These are phyloP conservation scores for Symbiodinium natans DNA, from an alignment of 73 alveolate genomes.

Conservation along the genomic window DNA sequence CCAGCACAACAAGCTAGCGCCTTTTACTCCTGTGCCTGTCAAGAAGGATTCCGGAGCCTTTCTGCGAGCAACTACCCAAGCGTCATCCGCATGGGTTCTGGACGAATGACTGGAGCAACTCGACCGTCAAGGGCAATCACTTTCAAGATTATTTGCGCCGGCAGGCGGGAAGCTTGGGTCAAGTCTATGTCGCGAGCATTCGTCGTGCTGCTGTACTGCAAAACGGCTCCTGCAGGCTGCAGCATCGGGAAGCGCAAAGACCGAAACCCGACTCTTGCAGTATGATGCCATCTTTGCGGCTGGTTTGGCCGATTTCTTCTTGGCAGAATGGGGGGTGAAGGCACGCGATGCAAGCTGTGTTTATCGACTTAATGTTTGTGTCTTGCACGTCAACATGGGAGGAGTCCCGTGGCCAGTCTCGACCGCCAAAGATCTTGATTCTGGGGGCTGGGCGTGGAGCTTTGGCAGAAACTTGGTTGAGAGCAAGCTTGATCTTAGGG, in stretches of 20 bases:
- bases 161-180: neutral
- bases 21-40: neutral
- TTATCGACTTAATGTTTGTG: neutral
- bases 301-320: slow-evolving; percentile 57
- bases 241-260: slow-evolving; percentile 31
- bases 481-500: neutral
- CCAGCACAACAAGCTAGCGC: too few species aligned
- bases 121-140: neutral
- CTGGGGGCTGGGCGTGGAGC: slow-evolving; percentile 87
- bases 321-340: slow-evolving; percentile 56
- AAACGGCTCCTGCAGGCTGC: neutral
- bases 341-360: neutral
- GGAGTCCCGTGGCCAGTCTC: neutral
- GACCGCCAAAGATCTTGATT: slow-evolving; percentile 29
- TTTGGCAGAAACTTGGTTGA: neutral
- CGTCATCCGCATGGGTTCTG: slow-evolving; percentile 69
- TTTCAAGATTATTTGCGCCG: neutral
- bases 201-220: neutral
- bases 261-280: slow-evolving; percentile 41
- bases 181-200: too few species aligned
- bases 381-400: neutral
- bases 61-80: slow-evolving; percentile 17
- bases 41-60: slow-evolving; percentile 35
- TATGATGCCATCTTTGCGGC: slow-evolving; percentile 62
- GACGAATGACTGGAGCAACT: slow-evolving; percentile 1